Conservation (phyloP, 768 basidiomycete species). For the Lentinula boryana region DNA sequence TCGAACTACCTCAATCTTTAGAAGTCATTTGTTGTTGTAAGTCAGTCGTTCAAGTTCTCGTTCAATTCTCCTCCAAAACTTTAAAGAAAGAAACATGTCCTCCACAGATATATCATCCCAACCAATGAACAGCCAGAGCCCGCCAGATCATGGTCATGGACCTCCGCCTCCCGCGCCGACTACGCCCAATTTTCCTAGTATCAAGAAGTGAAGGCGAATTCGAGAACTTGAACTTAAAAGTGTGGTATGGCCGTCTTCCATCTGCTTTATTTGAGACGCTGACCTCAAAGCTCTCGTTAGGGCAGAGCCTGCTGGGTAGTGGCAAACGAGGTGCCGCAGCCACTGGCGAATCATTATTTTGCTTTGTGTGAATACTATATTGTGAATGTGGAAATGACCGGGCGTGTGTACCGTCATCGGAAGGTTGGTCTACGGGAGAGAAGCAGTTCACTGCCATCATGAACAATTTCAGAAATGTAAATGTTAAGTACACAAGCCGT, state of each 20-base stretch:
- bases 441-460: no score
- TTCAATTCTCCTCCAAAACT: background rate
- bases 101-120: background rate
- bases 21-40: background rate
- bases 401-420: no score
- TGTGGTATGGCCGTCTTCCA: background rate
- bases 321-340: no score
- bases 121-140: background rate
- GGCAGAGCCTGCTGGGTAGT: no score
- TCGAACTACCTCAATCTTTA: background rate
- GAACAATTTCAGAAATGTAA: no score
- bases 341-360: no score
- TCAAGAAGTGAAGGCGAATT: background rate
- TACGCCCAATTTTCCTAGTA: background rate
- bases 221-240: background rate
- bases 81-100: no score
- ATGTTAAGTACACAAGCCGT: no score
- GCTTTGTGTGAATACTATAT: no score
- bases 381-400: no score
- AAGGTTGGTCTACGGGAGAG: no score
- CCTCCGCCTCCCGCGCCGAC: slow-evolving; percentile 2
- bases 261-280: background rate
- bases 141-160: background rate
- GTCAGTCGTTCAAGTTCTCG: background rate
- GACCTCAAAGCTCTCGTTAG: no score